Evolutionary conservation across 2,329 filamentous ascomycete genomes (phyloP), one percentile per base, ranked within the genome.

Genomic region (Cercospora sojina): DNA sequence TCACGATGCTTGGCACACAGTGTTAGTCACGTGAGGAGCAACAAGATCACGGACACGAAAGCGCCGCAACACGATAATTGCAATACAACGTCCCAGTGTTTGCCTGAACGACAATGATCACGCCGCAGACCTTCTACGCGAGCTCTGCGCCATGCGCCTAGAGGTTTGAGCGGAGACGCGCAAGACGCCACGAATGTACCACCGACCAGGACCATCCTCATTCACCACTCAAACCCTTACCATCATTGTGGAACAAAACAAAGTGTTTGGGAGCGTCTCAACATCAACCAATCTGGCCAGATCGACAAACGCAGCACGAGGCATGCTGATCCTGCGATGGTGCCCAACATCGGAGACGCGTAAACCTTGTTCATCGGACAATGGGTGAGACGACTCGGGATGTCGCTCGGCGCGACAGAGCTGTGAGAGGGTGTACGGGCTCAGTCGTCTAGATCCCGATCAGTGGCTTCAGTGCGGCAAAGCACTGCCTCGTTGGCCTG

Each of bases 141-240:
- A 53, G n/a, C 29, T 43, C 29, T 2, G 12, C 27, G 43, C 43
- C 16, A 53, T 29, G 43, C 18, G 20, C 16, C 9, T 62, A 47
- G 25, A 35, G 7, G 59, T 47, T 47, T 25, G 31, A 47, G 10
- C 43, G 12, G 43, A 38, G n/a, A 53, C 53, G 31, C 23, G 41
- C 41, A 62, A 60, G 41, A 60, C 58, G 58, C 35, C 59, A 53
- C 59, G 43, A 8, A 62, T 62, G 41, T 47, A 62, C 31, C 43
- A 51, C 38, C 41, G 31, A 51, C 43, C 59, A 53, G 43, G 59
- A 53, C 10, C 9, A 35, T 32, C 59, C 59, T 62, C 59, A 32
- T 5, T 35, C 32, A 27, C 27, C 43, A 35, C 27, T 62, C 27
- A 31, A 62, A 32, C 31, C 18, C 10, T 57, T n/a, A 32, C 27